Conservation (phyloP, 1,139 yeast genomes). For the Hanseniaspora sp. region DNA sequence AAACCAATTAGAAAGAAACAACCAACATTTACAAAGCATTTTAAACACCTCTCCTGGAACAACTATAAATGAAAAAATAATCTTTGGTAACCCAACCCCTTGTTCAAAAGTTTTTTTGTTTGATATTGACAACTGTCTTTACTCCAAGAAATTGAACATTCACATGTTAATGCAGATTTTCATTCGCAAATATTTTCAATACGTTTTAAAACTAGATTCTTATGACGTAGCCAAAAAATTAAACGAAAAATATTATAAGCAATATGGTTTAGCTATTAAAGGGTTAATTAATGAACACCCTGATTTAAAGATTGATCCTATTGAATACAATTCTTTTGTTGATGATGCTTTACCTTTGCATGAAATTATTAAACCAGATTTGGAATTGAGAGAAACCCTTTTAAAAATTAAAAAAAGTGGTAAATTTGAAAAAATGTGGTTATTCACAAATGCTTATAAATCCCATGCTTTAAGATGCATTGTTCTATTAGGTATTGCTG, state of each 20-base stretch:
- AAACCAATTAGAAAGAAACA: constrained; percentile 25
- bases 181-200: constrained; percentile 71
- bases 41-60: constrained; percentile 29
- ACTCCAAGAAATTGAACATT: constrained; percentile 59
- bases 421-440: constrained; percentile 57
- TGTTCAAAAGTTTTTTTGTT: constrained; percentile 52
- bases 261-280: constrained; percentile 86
- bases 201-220: constrained; percentile 41
- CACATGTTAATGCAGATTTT: constrained; percentile 81
- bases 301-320: constrained; percentile 56
- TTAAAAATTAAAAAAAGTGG: constrained; percentile 36
- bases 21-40: constrained; percentile 28
- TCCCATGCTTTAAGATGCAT: constrained; percentile 75
- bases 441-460: constrained; percentile 87
- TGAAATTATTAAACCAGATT: constrained; percentile 53
- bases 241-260: constrained; percentile 65
- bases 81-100: constrained; percentile 22
- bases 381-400: constrained; percentile 42
- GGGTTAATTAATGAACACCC: constrained; percentile 70
- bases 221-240: constrained; percentile 68
- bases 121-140: constrained; percentile 87
- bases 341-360: constrained; percentile 89
- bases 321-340: constrained; percentile 76
- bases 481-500: constrained; percentile 72
- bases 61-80: constrained; percentile 19